Conservation (phyloP, 768 basidiomycete genomes). For the Terana coerulea region DNA sequence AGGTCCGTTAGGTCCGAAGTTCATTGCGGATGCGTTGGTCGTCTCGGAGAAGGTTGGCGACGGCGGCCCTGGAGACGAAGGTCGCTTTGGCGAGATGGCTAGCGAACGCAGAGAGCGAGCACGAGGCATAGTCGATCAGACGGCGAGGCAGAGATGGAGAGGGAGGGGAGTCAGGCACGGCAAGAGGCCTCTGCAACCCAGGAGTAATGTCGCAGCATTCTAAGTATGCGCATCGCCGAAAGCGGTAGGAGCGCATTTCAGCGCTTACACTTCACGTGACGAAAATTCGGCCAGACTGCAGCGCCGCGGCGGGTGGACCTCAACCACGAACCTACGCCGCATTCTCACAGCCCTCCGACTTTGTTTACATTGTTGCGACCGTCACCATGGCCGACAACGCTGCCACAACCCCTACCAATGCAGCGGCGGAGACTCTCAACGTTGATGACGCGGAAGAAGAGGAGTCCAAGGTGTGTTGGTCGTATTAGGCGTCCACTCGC, state of each 20-base stretch:
- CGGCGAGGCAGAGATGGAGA: neutral
- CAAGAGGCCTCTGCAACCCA: constrained; percentile 5
- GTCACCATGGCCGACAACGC: constrained; percentile 27
- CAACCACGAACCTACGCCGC: constrained; percentile 11
- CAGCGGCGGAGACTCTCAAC: constrained; percentile 18
- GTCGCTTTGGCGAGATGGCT: constrained; percentile 43
- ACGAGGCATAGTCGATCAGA: constrained; percentile 39
- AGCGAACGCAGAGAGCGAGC: constrained; percentile 57
- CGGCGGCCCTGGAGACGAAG: constrained; percentile 55
- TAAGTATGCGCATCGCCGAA: constrained; percentile 2
- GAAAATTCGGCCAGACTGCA: neutral
- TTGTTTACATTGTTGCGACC: neutral
- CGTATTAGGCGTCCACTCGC: neutral
- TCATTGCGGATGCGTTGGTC: constrained; percentile 74
- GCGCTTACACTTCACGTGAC: constrained; percentile 1
- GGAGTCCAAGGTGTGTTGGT: constrained; percentile 30
- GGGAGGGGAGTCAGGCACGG: neutral
- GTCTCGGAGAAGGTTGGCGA: constrained; percentile 84
- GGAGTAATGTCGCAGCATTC: constrained; percentile 11
- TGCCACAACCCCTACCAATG: constrained; percentile 20
- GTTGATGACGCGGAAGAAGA: constrained; percentile 32
- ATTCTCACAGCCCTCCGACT: neutral
- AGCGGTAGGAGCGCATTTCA: neutral
- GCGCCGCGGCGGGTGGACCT: constrained; percentile 3
- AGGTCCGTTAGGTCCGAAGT: constrained; percentile 72